Evolutionary conservation across 805 yeast genomes (phyloP), one percentile per base, ranked within the genome.

Genomic region (Teunomyces funiuensis): DNA sequence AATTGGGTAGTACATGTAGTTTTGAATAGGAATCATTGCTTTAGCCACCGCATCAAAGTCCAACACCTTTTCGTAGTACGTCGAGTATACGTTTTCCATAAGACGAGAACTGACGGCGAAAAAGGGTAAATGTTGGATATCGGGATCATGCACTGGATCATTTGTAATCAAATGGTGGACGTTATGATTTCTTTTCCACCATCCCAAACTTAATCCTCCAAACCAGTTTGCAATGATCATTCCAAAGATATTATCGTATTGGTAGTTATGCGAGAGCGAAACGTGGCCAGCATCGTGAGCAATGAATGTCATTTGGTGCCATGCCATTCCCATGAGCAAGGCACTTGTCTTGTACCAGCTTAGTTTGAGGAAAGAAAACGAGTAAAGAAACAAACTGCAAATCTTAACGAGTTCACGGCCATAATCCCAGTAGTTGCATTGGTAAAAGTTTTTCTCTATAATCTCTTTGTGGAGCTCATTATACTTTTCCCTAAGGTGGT

Each of bases 181-280:
- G 58, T 88, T 88, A 63, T 88, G 97, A 61, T 86, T 88, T 39
- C 90, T 73, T 53, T 88, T 89, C 97, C 97, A 88, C 97, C 97
- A 88, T 2, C 96, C 95, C 15, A 88, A 57, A 34, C 95, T 85
- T 30, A 88, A 70, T 0, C 97, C 97, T n/a, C 97, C 97, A 39
- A 81, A 63, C 69, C 74, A 88, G 47, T 86, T 80, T 1, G 96
- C 95, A 37, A 88, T 69, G 2, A 79, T 38, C 60, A 82, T 78
- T 1, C 95, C 95, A 43, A 86, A 71, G 14, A 84, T 58, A 55
- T 83, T 88, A 60, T 88, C 97, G 7, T 78, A 34, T 50, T 82
- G 84, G 61, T 84, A 88, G 52, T 85, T 71, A 58, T 88, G 97
- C 0, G 95, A 83, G 39, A 88, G 83, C 2, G 88, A 76, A 10